Base-by-base conservation (phyloP, 768 basidiomycete species). In the Hygrophoropsis aurantiaca region DNA sequence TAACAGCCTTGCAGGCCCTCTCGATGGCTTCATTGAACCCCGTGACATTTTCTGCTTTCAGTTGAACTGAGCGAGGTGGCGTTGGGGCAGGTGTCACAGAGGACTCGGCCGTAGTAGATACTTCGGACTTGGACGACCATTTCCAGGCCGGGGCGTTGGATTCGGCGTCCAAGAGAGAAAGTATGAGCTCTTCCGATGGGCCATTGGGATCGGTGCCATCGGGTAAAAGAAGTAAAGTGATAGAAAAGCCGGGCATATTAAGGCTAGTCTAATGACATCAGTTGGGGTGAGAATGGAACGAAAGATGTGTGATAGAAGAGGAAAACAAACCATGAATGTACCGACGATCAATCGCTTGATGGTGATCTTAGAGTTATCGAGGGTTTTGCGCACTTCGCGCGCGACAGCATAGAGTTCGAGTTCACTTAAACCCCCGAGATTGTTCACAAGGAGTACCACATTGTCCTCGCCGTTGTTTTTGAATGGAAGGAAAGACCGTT, bases 231-330 rank as follows among this genome's bases (percentile, higher is more conserved):
- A 94, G 74, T 15, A 93, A 74, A 1, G 90, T 88, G 50, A 95
- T 71, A 13, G 90, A 93, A 64, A 94, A 90, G 2, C 93, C 93
- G 24, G 91, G 89, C 89, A 94, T 93, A 66, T 92, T 94, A 53
- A 95, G 77, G 47, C 87, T 90, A 19, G 90, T 93, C 91, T 86
- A 64, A 27, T 56, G 36, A 7, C 39, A 50, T n/a, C n/a, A n/a
- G n/a, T 11, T 30, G 18, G 27, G 46, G 36, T 40, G 16, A 5
- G 21, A 27, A 34, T 11, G 10, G 27, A 10, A n/a, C n/a, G n/a
- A n/a, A n/a, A n/a, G n/a, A n/a, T 13, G 27, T 30, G 27, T 30
- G 20, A 8, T 42, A 30, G 11, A 23, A 16, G 40, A 23, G 19
- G 19, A 11, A 37, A 10, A 64, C 74, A 34, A 45, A 85, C 90